These are phyloP conservation scores for Testicularia cyperi DNA, from an alignment of 1,284 basidiomycete species.

Conservation along the genomic window DNA sequence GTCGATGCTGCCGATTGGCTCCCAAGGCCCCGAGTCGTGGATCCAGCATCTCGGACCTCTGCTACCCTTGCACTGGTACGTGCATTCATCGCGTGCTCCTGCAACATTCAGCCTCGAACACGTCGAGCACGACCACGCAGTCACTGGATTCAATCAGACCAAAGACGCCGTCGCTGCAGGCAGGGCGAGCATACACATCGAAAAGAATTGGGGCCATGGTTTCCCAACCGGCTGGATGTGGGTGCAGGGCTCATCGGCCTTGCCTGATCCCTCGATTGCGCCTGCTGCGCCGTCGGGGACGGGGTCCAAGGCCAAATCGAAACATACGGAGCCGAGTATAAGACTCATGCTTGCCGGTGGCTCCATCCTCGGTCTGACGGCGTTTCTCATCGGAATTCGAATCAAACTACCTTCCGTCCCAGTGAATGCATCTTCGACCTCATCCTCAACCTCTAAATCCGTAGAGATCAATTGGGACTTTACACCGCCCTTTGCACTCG, in stretches of 20 bases:
- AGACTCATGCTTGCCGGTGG: conserved; percentile 18
- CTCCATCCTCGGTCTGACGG: conserved; percentile 15
- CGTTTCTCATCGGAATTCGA: conserved; percentile 21
- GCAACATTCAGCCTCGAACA: conserved; percentile 24
- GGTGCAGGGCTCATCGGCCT: conserved; percentile 11
- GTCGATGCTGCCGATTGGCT: conserved; percentile 5
- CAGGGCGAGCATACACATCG: conserved; percentile 10
- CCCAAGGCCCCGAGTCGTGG: conserved; percentile 14
- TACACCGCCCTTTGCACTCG: conserved; percentile 17
- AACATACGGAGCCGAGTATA: background rate
- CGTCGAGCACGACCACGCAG: background rate
- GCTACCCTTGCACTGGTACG: conserved; percentile 33
- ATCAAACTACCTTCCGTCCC: too few relatives aligned
- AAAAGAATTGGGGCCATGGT: conserved; percentile 35
- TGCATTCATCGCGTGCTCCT: conserved; percentile 13
- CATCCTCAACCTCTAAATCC: too few relatives aligned
- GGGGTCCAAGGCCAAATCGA: too few relatives aligned
- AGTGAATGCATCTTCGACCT: too few relatives aligned
- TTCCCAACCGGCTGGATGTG: conserved; percentile 37
- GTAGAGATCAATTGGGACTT: conserved; percentile 14
- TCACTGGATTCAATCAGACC: background rate
- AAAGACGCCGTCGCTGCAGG: conserved; percentile 13
- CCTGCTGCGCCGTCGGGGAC: background rate
- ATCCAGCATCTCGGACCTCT: conserved; percentile 23
- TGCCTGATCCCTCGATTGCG: conserved; percentile 3